Percentiles rank a stretch among this genome's conserved stretches.
Conservation (phyloP, 345 rosid genomes). For the Salix purpurea region DNA sequence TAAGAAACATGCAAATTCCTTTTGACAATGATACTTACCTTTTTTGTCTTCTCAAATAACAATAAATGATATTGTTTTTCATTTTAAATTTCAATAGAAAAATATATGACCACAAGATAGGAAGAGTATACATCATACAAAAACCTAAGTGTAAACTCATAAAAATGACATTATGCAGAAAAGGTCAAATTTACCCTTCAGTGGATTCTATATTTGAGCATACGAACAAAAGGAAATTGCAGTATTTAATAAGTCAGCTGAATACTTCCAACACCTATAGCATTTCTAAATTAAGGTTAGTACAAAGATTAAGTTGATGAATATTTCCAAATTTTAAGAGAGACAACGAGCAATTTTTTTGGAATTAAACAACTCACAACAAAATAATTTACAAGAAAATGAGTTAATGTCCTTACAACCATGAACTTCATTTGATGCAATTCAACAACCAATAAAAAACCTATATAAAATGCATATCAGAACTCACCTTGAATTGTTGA, state of each 20-base stretch:
- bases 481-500: conserved; percentile 73
- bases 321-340: not conserved
- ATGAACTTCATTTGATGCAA: not conserved
- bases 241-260: not conserved
- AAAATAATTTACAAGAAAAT: not conserved
- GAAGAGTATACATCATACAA: not conserved
- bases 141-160: not conserved
- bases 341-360: not conserved
- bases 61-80: not conserved
- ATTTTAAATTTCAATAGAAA: not conserved
- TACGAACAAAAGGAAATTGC: not conserved
- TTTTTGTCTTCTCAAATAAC: not conserved
- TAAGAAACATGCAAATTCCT: not conserved
- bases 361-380: not conserved
- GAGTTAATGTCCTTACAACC: not conserved
- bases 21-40: not conserved
- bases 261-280: not conserved
- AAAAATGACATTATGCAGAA: not conserved
- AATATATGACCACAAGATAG: not conserved
- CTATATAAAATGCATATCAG: conserved; percentile 7
- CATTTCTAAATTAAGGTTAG: not conserved
- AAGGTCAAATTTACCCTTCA: not conserved
- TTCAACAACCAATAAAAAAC: not conserved
- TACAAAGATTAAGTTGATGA: not conserved
- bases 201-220: not conserved